A percentile compares a stretch with the other conserved stretches of the same genome.
phyloP scores from a whole-genome alignment of 2,329 filamentous ascomycete genomes.

The Ceratocystis cacaofunesta region DNA sequence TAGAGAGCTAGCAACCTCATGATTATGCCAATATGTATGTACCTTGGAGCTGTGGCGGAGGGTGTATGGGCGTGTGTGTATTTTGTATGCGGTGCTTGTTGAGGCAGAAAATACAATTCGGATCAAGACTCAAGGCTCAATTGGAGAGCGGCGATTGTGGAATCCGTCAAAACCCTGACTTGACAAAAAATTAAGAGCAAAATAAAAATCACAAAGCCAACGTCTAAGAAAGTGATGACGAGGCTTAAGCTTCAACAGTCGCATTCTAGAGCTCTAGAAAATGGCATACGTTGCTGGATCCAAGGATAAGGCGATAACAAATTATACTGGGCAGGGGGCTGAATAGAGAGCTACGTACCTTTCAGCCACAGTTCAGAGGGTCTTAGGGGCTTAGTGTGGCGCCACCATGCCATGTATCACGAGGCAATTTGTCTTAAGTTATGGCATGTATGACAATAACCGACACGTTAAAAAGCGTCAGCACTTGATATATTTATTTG shows the following conservation, averaged over 20 bases:
- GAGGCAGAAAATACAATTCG: slow-evolving; percentile 7
- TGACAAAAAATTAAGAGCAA: not conserved
- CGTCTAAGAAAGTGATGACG: slow-evolving; percentile 13
- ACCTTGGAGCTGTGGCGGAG: not conserved
- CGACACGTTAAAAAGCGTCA: not conserved
- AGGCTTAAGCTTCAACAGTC: slow-evolving; percentile 12
- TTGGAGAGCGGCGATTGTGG: not conserved
- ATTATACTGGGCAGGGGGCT: not conserved
- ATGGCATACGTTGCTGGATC: slow-evolving; percentile 24
- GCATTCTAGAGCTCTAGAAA: slow-evolving; percentile 15
- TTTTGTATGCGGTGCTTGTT: not conserved
- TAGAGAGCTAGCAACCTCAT: slow-evolving; percentile 35
- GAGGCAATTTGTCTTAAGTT: not conserved
- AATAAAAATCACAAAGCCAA: slow-evolving; percentile 15
- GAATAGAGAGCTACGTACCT: not conserved
- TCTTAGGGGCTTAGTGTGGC: not conserved
- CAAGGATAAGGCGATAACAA: not conserved
- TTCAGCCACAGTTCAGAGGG: not conserved
- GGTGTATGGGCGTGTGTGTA: not conserved
- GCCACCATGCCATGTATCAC: not conserved
- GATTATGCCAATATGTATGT: slow-evolving; percentile 18
- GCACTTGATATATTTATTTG: not conserved
- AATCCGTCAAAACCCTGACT: not conserved
- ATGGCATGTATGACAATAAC: not conserved
- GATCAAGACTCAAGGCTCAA: not conserved